These are phyloP conservation scores for Ormosia semicastrata DNA, from an alignment of 306 rosid species.

Conservation along the genomic window DNA sequence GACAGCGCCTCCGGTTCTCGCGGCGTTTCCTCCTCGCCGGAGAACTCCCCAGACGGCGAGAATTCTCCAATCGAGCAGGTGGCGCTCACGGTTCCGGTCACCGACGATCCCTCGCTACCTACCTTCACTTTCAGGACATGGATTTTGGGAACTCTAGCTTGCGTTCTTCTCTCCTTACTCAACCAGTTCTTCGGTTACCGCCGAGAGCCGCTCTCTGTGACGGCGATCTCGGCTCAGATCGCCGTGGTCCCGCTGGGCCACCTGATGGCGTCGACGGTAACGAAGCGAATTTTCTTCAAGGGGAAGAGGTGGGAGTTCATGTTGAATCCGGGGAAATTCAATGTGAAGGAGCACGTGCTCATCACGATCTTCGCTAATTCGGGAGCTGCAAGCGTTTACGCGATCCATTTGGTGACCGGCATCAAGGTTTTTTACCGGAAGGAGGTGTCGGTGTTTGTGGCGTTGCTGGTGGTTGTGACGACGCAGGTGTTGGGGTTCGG, in stretches of 20 bases:
- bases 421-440: conserved; percentile 48
- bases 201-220: conserved; percentile 53
- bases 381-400: conserved; percentile 67
- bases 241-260: conserved; percentile 68
- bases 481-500: conserved; percentile 74
- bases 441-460: conserved; percentile 43
- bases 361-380: conserved; percentile 72
- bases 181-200: conserved; percentile 81
- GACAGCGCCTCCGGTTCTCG: conserved; percentile 6
- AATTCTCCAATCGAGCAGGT: conserved; percentile 62
- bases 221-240: conserved; percentile 69
- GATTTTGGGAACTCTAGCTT: conserved; percentile 57
- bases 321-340: conserved; percentile 66
- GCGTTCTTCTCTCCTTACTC: conserved; percentile 59
- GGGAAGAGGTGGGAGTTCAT: conserved; percentile 60
- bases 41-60: background rate
- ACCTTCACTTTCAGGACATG: conserved; percentile 66
- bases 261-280: conserved; percentile 53
- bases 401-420: conserved; percentile 56
- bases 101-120: conserved; percentile 58
- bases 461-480: conserved; percentile 47
- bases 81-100: conserved; percentile 51
- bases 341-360: conserved; percentile 67
- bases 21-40: background rate
- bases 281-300: conserved; percentile 42